phyloP scores from a whole-genome alignment of 2,329 filamentous ascomycete species.

The Hymenoscyphus occultus region DNA sequence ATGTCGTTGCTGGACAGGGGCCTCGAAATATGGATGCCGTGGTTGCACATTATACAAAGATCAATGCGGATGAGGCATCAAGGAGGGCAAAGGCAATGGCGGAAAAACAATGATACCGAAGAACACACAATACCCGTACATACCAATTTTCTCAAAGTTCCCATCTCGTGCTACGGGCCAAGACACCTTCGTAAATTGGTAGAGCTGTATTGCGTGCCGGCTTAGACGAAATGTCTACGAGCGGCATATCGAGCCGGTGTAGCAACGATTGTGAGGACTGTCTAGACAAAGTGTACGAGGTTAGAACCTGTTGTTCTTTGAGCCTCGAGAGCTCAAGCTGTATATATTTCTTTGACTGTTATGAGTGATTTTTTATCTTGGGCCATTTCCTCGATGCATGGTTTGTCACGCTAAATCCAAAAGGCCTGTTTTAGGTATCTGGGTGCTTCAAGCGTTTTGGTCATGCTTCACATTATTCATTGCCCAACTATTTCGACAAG shows the following conservation, averaged over 20 bases:
- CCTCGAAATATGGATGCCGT: conserved; percentile 56
- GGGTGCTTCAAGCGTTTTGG: neutral
- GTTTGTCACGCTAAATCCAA: neutral
- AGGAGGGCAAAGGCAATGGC: conserved; percentile 44
- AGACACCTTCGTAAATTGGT: neutral
- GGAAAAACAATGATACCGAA: conserved; percentile 19
- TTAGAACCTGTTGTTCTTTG: neutral
- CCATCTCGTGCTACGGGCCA: neutral
- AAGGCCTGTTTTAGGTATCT: neutral
- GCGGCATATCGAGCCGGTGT: neutral
- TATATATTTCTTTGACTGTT: conserved; percentile 2
- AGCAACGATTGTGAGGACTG: neutral
- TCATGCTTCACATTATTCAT: neutral
- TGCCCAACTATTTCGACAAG: no score
- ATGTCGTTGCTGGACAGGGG: conserved; percentile 58
- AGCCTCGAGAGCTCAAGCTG: neutral
- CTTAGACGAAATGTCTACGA: neutral
- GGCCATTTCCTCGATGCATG: neutral
- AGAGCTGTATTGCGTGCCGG: neutral
- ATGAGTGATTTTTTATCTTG: neutral
- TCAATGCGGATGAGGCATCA: conserved; percentile 54
- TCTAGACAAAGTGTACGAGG: neutral
- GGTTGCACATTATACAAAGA: conserved; percentile 59
- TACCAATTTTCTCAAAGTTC: conserved; percentile 13
- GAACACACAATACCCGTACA: conserved; percentile 27